These are phyloP conservation scores for Schizothecium vesticola DNA, from an alignment of 495 filamentous ascomycete genomes.

Conservation along the genomic window DNA sequence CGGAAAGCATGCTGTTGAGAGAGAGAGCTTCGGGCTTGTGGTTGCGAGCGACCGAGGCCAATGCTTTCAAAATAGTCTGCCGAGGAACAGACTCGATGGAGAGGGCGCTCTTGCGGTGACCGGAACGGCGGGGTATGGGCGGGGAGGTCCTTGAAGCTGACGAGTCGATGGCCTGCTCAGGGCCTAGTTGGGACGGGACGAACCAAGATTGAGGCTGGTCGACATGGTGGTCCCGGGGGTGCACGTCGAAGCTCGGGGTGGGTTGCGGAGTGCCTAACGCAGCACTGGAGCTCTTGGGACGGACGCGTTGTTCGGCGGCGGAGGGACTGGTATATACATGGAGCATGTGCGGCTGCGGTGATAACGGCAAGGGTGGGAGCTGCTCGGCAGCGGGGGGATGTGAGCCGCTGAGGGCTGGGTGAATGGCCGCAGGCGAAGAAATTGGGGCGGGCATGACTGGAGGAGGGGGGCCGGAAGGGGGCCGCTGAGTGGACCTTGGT, in stretches of 20 bases:
- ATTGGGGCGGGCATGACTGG: constrained; percentile 30
- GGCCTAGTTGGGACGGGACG: constrained; percentile 5
- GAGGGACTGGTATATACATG: constrained; percentile 23
- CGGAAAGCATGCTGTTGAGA: constrained; percentile 47
- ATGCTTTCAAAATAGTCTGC: constrained; percentile 84
- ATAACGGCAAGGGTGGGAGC: constrained; percentile 12
- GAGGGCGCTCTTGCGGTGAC: constrained; percentile 56
- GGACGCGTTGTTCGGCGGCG: constrained; percentile 18
- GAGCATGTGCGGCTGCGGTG: constrained; percentile 4
- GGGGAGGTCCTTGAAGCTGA: background rate
- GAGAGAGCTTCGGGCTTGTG: constrained; percentile 54
- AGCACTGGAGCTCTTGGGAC: constrained; percentile 20
- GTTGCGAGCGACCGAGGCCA: constrained; percentile 65
- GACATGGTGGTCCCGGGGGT: constrained; percentile 11
- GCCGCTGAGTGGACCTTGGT: background rate
- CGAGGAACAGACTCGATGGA: constrained; percentile 70
- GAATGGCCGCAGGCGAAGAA: constrained; percentile 33
- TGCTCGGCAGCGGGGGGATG: constrained; percentile 13
- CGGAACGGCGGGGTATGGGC: constrained; percentile 11
- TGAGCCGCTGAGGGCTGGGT: constrained; percentile 31
- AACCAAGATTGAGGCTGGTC: constrained; percentile 1
- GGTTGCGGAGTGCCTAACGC: constrained; percentile 7
- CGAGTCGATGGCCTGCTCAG: constrained; percentile 6
- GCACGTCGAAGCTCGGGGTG: constrained; percentile 1
- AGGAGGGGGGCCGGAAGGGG: background rate